Evolutionary conservation across 805 yeast genomes (phyloP).

Genomic region (Ogataea philodendri): DNA sequence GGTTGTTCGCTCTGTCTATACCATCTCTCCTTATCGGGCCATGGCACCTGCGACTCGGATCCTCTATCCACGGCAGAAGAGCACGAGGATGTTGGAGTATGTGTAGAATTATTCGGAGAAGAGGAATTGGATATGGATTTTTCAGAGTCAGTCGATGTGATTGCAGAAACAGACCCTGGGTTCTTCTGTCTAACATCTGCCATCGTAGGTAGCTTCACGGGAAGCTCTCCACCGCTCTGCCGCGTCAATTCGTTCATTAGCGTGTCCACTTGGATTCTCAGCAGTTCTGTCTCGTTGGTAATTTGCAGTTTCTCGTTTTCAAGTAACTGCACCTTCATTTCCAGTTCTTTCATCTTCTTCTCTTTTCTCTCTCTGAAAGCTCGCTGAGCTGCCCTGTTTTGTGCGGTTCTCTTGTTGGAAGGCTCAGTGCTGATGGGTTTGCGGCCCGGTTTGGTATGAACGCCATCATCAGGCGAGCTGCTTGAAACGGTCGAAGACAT

Average conservation of each 20-base stretch:
- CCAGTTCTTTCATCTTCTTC: constrained; percentile 78
- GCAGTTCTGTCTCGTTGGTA: constrained; percentile 66
- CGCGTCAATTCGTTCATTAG: constrained; percentile 62
- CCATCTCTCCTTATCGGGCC: constrained; percentile 6
- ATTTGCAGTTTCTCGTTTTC: constrained; percentile 72
- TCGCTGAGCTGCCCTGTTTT: constrained; percentile 97
- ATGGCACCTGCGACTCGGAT: constrained; percentile 12
- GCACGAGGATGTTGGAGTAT: constrained; percentile 23
- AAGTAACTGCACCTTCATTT: constrained; percentile 66
- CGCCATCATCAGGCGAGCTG: constrained; percentile 5
- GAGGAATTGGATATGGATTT: constrained; percentile 18
- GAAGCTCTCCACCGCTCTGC: constrained; percentile 16
- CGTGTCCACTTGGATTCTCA: constrained; percentile 72
- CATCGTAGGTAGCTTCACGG: constrained; percentile 6
- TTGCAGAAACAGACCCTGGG: not conserved
- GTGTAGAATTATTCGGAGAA: constrained; percentile 15
- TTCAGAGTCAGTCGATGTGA: constrained; percentile 20
- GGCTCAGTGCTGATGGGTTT: constrained; percentile 72
- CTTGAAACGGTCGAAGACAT: constrained; percentile 7
- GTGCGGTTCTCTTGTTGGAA: constrained; percentile 89
- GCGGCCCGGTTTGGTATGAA: constrained; percentile 63
- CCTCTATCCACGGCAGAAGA: constrained; percentile 8
- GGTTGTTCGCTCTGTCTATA: not conserved
- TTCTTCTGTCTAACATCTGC: constrained; percentile 2
- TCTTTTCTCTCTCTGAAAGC: constrained; percentile 96